Conservation (phyloP, 192 early-diverging fungal genomes). For the Backusella liffmaniae region DNA sequence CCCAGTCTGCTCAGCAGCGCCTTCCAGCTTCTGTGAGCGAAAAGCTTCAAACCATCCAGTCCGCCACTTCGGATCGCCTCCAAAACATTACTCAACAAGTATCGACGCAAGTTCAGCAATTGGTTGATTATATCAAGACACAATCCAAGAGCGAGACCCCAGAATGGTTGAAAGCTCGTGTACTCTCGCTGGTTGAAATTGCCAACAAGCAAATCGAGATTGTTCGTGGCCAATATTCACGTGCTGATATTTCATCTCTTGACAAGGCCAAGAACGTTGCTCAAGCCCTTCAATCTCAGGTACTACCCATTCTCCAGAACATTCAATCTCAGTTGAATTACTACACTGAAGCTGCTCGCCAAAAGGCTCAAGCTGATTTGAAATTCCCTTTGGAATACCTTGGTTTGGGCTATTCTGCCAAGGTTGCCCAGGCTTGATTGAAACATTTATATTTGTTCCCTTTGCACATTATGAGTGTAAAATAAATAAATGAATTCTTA, state of each 20-base stretch:
- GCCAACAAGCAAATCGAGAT: constrained; percentile 43
- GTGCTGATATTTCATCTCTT: constrained; percentile 42
- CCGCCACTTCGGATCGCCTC: constrained; percentile 15
- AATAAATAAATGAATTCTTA: not conserved
- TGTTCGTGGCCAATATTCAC: constrained; percentile 41
- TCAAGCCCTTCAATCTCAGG: constrained; percentile 45
- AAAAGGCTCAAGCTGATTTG: constrained; percentile 31
- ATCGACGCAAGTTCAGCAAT: constrained; percentile 29
- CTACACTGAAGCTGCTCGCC: constrained; percentile 22
- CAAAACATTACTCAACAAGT: constrained; percentile 25
- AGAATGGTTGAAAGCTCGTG: constrained; percentile 43
- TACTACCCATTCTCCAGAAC: constrained; percentile 45
- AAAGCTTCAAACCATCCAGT: constrained; percentile 17
- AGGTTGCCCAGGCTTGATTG: constrained; percentile 7
- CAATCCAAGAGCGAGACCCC: constrained; percentile 42
- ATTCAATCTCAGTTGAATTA: constrained; percentile 35
- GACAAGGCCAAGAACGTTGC: constrained; percentile 58
- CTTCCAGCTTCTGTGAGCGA: constrained; percentile 24
- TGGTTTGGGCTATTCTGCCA: constrained; percentile 10
- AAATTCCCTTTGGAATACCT: constrained; percentile 25
- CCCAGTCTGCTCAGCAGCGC: constrained; percentile 21
- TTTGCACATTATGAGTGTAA: not conserved
- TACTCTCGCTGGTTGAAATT: constrained; percentile 42
- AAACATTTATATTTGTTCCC: not conserved
- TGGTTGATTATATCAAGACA: constrained; percentile 44